phyloP scores from a whole-genome alignment of 441 rosid genomes.

The Gossypium schwendimanii region DNA sequence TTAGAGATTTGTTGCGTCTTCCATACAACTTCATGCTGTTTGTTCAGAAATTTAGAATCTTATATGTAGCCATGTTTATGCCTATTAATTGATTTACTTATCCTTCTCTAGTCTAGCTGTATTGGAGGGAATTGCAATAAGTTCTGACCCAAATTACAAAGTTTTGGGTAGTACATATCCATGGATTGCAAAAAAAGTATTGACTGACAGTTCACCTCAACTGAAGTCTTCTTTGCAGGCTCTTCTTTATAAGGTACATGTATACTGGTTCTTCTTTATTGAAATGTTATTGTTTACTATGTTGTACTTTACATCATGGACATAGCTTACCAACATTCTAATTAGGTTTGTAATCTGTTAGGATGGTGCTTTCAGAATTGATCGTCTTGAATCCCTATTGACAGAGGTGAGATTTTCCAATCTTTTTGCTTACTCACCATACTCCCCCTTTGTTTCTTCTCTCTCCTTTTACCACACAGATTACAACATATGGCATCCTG shows the following conservation, averaged over 20 bases:
- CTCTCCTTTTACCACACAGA: not conserved
- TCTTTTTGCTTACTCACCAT: not conserved
- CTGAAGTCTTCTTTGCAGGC: constrained; percentile 65
- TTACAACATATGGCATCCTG: not conserved
- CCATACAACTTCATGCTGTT: not conserved
- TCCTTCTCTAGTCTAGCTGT: constrained; percentile 71
- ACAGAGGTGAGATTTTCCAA: constrained; percentile 52
- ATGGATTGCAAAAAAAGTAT: constrained; percentile 89
- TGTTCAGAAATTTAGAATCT: constrained; percentile 3
- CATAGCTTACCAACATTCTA: constrained; percentile 7
- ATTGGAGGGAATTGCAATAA: constrained; percentile 88
- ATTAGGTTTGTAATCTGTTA: constrained; percentile 22
- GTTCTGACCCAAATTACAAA: constrained; percentile 76
- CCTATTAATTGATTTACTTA: constrained; percentile 11
- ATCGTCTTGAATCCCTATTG: constrained; percentile 85
- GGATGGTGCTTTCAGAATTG: constrained; percentile 90
- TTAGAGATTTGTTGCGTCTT: not conserved
- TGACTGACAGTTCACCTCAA: constrained; percentile 84
- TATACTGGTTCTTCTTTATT: not conserved
- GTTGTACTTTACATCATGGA: not conserved
- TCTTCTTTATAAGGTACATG: constrained; percentile 74
- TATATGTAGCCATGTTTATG: not conserved
- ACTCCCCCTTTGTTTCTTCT: not conserved
- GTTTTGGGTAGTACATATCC: constrained; percentile 96
- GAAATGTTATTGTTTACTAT: not conserved